Conservation (phyloP, 768 basidiomycete genomes). For the Leucosporidium yakuticum region DNA sequence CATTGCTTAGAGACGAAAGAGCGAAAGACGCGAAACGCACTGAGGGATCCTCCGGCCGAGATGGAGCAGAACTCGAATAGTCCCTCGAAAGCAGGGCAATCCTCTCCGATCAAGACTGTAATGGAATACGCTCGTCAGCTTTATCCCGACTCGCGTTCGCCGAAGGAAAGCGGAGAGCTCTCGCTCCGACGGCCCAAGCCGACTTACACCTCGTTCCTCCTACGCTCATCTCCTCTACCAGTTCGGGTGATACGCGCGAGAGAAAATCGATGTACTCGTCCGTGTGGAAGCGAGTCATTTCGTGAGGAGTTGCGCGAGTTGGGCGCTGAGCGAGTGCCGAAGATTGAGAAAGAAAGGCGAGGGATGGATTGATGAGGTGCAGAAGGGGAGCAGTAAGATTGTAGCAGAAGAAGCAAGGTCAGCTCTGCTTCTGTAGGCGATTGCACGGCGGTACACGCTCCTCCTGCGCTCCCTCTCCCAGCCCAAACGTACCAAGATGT, state of each 20-base stretch:
- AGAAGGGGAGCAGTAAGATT: not conserved
- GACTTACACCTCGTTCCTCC: slow-evolving; percentile 75
- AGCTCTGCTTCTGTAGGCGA: not conserved
- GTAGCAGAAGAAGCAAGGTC: not conserved
- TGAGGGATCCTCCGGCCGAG: slow-evolving; percentile 89
- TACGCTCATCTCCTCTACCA: slow-evolving; percentile 73
- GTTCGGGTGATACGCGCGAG: slow-evolving; percentile 81
- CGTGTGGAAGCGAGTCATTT: slow-evolving; percentile 92
- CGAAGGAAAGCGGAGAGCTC: not conserved
- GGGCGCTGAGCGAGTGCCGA: slow-evolving; percentile 52
- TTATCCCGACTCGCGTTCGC: not conserved
- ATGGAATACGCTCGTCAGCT: not conserved
- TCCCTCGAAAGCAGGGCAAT: slow-evolving; percentile 94
- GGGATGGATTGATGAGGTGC: not conserved
- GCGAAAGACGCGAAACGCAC: slow-evolving; percentile 48
- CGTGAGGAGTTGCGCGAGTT: slow-evolving; percentile 61
- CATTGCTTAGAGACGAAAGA: not conserved
- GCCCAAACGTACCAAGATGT: slow-evolving; percentile 63
- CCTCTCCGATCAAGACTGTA: slow-evolving; percentile 67
- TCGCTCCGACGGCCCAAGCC: not conserved
- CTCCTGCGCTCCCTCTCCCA: too few species aligned
- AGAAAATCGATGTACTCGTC: slow-evolving; percentile 97
- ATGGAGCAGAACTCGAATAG: slow-evolving; percentile 96
- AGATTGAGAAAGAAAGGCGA: not conserved
- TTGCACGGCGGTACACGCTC: too few species aligned